Base-by-base conservation (phyloP, 257 asterid species). In the Mitragyna speciosa region DNA sequence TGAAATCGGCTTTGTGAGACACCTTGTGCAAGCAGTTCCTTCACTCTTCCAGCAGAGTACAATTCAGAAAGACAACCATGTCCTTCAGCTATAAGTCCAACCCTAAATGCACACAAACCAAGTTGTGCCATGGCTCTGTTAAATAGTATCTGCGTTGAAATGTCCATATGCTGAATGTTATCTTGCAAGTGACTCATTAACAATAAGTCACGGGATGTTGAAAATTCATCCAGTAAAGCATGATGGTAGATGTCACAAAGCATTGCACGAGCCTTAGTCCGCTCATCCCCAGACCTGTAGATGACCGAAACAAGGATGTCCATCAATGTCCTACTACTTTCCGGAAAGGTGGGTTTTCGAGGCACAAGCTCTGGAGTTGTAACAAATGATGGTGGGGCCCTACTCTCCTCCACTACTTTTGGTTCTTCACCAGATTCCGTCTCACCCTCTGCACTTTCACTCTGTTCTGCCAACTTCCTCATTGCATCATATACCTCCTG, bases 181-280 rank as follows among this genome's bases (percentile, higher is more conserved):
- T 94, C 99, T 86, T 94, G 99, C 78, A 96, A 92, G 87, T 91
- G 99, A 89, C 99, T 96, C 99, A 96, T 96, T 14, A 96, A 90
- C 89, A 96, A 59, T 85, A 96, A 83, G 83, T 96, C 98, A 30
- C 98, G 97, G 31, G 99, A 85, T 67, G 89, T 87, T 9, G 96
- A 86, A 74, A 96, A 96, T 28, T 94, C 94, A 65, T 94, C 97
- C 52, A 89, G 82, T 79, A 96, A 90, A 26, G 99, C 97, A 79
- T 96, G 97, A 74, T 96, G 92, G 80, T 96, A 96, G 33, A 96
- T 96, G 84, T 96, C 99, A 79, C 98, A 96, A 75, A 96, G 99
- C 99, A 96, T 94, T 2, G 99, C 99, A 68, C 98, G 98, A 54
- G 99, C 99, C 85, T 92, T 95, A 0, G 98, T 96, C 58, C 98